Conservation (phyloP, 1,284 basidiomycete genomes). For the Cutaneotrichosporon cyanovorans region DNA sequence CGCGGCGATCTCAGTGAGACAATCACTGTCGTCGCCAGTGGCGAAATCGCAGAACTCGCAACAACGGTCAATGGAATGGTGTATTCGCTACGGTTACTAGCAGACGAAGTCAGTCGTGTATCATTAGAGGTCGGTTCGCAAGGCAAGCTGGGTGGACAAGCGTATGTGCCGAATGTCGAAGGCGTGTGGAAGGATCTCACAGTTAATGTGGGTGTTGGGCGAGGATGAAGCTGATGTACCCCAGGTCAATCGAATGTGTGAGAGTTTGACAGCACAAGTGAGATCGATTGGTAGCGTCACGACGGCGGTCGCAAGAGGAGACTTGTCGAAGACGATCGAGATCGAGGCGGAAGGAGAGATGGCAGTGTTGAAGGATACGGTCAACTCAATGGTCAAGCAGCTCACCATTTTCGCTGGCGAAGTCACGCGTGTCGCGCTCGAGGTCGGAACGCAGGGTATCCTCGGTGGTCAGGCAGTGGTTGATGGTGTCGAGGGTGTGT, state of each 20-base stretch:
- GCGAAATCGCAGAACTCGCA: conserved; percentile 94
- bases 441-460: conserved; percentile 86
- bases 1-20: conserved; percentile 90
- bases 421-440: conserved; percentile 87
- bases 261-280: conserved; percentile 87
- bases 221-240: conserved; percentile 11
- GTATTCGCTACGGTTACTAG: conserved; percentile 74
- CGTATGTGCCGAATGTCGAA: conserved; percentile 85
- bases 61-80: conserved; percentile 99
- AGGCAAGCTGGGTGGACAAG: conserved; percentile 83
- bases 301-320: conserved; percentile 68
- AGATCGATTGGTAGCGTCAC: conserved; percentile 86
- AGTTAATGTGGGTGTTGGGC: conserved; percentile 57
- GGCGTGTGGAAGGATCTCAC: conserved; percentile 92
- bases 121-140: conserved; percentile 85
- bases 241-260: conserved; percentile 87
- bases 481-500: conserved; percentile 87
- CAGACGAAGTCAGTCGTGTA: conserved; percentile 93
- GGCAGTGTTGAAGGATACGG: conserved; percentile 63
- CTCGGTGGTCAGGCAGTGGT: conserved; percentile 87
- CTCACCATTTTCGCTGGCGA: conserved; percentile 86
- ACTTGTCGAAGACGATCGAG: conserved; percentile 53
- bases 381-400: conserved; percentile 73
- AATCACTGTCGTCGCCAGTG: conserved; percentile 92
- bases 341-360: conserved; percentile 84